Evolutionary conservation across 805 yeast species (phyloP).

Genomic region (Pichia manshurica): DNA sequence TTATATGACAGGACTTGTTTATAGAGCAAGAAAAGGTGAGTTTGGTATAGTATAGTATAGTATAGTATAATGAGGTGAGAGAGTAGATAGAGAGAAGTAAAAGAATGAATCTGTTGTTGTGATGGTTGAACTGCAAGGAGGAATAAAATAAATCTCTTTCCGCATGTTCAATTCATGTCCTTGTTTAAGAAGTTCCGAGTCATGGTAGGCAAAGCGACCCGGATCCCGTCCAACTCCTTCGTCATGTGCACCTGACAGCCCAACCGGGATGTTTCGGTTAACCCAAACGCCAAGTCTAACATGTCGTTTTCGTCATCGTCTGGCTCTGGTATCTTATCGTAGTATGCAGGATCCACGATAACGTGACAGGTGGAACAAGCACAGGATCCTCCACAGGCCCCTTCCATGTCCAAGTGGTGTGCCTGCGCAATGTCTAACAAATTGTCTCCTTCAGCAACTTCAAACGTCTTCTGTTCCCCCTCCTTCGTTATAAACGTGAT

Average conservation of each 20-base stretch:
- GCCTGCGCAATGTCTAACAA: conserved; percentile 93
- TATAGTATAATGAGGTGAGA: too few species aligned
- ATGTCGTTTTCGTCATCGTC: conserved; percentile 97
- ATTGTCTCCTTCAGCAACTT: conserved; percentile 90
- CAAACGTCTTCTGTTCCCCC: conserved; percentile 74
- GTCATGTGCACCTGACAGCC: conserved; percentile 93
- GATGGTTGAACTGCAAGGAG: too few species aligned
- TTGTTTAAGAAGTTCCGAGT: conserved; percentile 83
- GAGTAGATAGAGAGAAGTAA: too few species aligned
- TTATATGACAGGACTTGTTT: not conserved
- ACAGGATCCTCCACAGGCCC: conserved; percentile 98
- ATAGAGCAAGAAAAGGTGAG: too few species aligned
- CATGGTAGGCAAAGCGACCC: conserved; percentile 97
- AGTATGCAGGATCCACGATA: conserved; percentile 91
- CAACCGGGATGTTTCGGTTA: conserved; percentile 91
- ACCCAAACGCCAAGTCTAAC: conserved; percentile 95
- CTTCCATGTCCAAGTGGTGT: conserved; percentile 90
- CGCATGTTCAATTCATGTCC: conserved; percentile 54
- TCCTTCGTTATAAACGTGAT: conserved; percentile 89
- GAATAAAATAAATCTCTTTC: too few species aligned
- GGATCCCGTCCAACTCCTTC: conserved; percentile 84
- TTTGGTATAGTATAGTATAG: too few species aligned
- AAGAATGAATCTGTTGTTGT: too few species aligned
- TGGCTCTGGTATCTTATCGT: conserved; percentile 89
- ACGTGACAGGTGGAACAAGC: conserved; percentile 98